phyloP scores from a whole-genome alignment of 2,329 filamentous ascomycete species.

The Huntiella decipiens region DNA sequence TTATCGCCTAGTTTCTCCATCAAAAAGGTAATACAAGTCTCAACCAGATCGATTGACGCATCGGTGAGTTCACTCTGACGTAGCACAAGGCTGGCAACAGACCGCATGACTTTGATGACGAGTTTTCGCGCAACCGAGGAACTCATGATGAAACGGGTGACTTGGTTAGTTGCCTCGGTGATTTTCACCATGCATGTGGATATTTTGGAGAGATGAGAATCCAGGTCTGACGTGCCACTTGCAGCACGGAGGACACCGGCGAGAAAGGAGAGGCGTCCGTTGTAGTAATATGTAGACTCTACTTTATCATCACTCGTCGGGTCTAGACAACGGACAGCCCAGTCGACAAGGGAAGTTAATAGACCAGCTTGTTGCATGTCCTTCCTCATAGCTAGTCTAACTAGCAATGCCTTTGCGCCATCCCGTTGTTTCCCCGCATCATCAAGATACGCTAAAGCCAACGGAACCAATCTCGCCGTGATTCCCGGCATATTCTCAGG shows the following conservation, averaged over 20 bases:
- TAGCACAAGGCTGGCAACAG: conserved; percentile 48
- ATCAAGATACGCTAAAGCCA: conserved; percentile 53
- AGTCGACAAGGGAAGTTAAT: conserved; percentile 46
- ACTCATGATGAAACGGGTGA: conserved; percentile 37
- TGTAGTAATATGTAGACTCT: conserved; percentile 49
- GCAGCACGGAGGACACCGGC: conserved; percentile 52
- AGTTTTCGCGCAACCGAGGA: conserved; percentile 69
- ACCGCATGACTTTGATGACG: conserved; percentile 68
- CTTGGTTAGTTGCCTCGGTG: conserved; percentile 27
- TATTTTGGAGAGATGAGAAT: conserved; percentile 42
- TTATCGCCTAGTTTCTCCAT: conserved; percentile 65
- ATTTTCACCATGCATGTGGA: conserved; percentile 47
- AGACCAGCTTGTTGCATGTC: conserved; percentile 74
- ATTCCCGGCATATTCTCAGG: conserved; percentile 47
- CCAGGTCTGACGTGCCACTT: conserved; percentile 55
- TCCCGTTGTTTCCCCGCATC: conserved; percentile 73
- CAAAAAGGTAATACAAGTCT: conserved; percentile 65
- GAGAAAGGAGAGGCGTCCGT: conserved; percentile 64
- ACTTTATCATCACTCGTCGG: conserved; percentile 20
- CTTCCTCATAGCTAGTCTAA: conserved; percentile 60
- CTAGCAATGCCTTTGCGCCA: conserved; percentile 66
- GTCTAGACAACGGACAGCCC: conserved; percentile 46
- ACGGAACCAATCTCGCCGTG: conserved; percentile 46
- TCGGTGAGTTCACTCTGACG: conserved; percentile 27
- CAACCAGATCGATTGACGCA: conserved; percentile 38